Conservation (phyloP, 1,139 yeast genomes). For the Hyphopichia fennica region DNA sequence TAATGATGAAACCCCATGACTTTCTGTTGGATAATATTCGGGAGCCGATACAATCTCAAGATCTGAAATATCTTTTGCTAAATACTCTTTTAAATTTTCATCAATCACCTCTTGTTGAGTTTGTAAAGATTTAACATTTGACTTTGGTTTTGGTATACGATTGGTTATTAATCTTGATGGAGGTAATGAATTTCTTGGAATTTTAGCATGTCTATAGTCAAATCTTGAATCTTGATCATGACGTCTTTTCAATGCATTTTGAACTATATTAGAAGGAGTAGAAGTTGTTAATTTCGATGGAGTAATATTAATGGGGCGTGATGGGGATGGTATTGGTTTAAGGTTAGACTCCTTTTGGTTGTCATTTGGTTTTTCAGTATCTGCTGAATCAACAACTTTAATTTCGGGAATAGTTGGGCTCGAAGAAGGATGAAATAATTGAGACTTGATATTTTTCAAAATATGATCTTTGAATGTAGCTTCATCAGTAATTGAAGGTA, state of each 20-base stretch:
- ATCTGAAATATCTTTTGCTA: slow-evolving; percentile 28
- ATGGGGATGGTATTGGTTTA: no score
- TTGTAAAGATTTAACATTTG: slow-evolving; percentile 18
- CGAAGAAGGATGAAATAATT: background rate
- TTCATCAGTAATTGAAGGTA: background rate
- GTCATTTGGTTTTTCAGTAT: background rate
- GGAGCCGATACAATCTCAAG: slow-evolving; percentile 43
- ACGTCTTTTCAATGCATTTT: background rate
- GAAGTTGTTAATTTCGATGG: no score
- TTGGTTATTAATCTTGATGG: slow-evolving; percentile 4
- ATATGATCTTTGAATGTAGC: background rate
- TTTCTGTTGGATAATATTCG: slow-evolving; percentile 43
- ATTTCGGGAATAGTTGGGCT: background rate
- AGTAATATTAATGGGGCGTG: no score
- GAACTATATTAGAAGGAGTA: background rate
- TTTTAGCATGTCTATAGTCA: background rate
- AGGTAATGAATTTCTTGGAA: background rate
- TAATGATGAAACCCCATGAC: slow-evolving; percentile 57
- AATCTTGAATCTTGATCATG: background rate
- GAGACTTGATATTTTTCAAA: background rate
- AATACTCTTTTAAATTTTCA: slow-evolving; percentile 23
- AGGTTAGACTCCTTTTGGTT: background rate
- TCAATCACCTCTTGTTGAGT: slow-evolving; percentile 19
- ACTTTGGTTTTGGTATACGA: slow-evolving; percentile 3
- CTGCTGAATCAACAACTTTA: background rate